These are phyloP conservation scores for Fusarium marasasianum DNA, from an alignment of 2,329 filamentous ascomycete species.

Conservation along the genomic window DNA sequence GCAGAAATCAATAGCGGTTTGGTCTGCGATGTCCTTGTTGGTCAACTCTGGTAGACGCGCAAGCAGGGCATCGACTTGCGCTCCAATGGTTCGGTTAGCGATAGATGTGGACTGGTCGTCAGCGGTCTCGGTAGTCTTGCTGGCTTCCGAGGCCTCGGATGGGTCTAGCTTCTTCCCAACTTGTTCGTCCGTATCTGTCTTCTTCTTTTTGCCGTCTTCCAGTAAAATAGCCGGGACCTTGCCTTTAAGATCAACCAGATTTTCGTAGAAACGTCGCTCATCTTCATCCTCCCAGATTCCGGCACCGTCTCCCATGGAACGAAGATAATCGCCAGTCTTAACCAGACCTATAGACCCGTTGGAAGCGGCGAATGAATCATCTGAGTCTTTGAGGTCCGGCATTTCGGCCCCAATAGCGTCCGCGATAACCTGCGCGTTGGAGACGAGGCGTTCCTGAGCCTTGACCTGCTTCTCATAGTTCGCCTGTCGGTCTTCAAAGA, in stretches of 20 bases:
- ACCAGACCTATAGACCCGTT: constrained; percentile 90
- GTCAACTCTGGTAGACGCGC: constrained; percentile 90
- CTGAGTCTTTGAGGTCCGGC: constrained; percentile 89
- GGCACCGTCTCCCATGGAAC: constrained; percentile 86
- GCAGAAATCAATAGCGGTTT: constrained; percentile 95
- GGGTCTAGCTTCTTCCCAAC: constrained; percentile 78
- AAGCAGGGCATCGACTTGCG: constrained; percentile 92
- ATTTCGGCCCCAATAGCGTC: constrained; percentile 91
- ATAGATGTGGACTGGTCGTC: constrained; percentile 95
- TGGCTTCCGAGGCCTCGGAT: constrained; percentile 57
- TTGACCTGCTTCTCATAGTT: constrained; percentile 96
- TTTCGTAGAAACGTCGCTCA: constrained; percentile 97
- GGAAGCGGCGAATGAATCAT: constrained; percentile 70
- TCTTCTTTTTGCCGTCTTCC: constrained; percentile 96
- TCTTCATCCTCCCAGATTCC: constrained; percentile 99
- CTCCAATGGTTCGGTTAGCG: constrained; percentile 96
- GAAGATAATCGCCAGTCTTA: constrained; percentile 92
- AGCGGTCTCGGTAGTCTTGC: constrained; percentile 62
- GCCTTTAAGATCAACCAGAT: constrained; percentile 91
- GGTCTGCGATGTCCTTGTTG: constrained; percentile 90
- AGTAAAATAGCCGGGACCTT: constrained; percentile 94
- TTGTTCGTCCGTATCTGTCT: constrained; percentile 80
- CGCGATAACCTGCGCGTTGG: constrained; percentile 90
- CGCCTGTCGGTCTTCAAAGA: constrained; percentile 95
- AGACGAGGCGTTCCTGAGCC: constrained; percentile 86